These are phyloP conservation scores for Fusarium oxysporum DNA, from an alignment of 2,329 filamentous ascomycete genomes.

Conservation along the genomic window DNA sequence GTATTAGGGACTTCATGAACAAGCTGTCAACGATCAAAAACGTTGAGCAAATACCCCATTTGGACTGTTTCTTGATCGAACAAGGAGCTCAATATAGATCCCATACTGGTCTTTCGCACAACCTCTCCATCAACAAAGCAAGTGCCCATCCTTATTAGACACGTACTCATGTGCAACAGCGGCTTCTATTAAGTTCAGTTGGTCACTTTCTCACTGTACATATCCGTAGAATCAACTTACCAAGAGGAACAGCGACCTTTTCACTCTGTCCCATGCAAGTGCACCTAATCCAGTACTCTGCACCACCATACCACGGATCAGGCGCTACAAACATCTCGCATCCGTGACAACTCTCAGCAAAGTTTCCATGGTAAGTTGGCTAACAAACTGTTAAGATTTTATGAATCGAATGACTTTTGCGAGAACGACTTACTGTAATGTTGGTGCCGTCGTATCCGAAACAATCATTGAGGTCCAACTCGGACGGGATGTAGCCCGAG, in stretches of 20 bases:
- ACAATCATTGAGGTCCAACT: slow-evolving; percentile 1
- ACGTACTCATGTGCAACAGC: slow-evolving; percentile 12
- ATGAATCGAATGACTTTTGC: rapidly evolving
- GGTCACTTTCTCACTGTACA: no score
- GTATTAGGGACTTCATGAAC: no score
- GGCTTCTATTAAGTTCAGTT: neutral
- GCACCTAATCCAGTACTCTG: slow-evolving; percentile 3
- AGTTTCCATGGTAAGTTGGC: neutral
- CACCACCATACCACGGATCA: neutral
- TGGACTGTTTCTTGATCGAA: neutral
- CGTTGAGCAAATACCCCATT: no score
- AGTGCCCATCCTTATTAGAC: neutral
- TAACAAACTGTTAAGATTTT: neutral
- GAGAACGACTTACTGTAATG: neutral
- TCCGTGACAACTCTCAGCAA: neutral
- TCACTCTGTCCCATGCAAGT: neutral
- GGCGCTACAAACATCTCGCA: slow-evolving; percentile 5
- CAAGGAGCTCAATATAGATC: no score
- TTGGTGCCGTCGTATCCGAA: slow-evolving; percentile 7
- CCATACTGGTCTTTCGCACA: no score
- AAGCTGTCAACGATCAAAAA: no score
- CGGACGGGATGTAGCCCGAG: neutral
- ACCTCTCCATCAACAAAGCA: neutral
- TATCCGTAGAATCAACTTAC: neutral
- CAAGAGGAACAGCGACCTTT: neutral